phyloP scores from a whole-genome alignment of 2,329 filamentous ascomycete species.

The Paraphaeosphaeria minitans region DNA sequence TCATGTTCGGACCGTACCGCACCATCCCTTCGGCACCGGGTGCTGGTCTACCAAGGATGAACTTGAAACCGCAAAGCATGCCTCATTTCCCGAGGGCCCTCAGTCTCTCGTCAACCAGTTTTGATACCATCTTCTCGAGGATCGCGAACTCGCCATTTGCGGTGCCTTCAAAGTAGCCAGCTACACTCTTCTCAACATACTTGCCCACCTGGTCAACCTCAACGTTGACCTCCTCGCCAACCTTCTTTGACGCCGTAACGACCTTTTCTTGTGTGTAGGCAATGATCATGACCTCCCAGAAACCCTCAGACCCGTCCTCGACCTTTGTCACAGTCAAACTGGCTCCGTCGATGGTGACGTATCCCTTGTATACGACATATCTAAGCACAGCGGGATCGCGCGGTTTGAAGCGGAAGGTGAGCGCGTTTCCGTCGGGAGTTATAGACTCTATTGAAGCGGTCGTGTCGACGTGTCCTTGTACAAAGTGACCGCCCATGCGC shows the following conservation, averaged over 20 bases:
- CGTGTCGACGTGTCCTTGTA: conserved; percentile 96
- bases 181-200: conserved; percentile 87
- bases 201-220: conserved; percentile 90
- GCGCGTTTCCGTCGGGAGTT: conserved; percentile 83
- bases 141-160: conserved; percentile 57
- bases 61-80: background rate
- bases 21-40: background rate
- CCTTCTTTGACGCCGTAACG: conserved; percentile 76
- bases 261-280: conserved; percentile 94
- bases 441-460: conserved; percentile 75
- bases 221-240: conserved; percentile 84
- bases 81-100: conserved; percentile 44
- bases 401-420: conserved; percentile 84
- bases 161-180: conserved; percentile 73
- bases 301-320: conserved; percentile 78
- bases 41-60: background rate
- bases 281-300: conserved; percentile 96
- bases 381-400: conserved; percentile 70
- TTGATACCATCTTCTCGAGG: conserved; percentile 62
- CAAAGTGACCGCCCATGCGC: conserved; percentile 97
- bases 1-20: background rate
- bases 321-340: conserved; percentile 92
- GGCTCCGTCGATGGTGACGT: conserved; percentile 90
- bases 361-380: conserved; percentile 96
- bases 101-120: conserved; percentile 74